Percentiles rank a stretch among this genome's conserved stretches.
Evolutionary conservation across 495 filamentous ascomycete genomes (phyloP).

Genomic region (Neurospora intermedia): DNA sequence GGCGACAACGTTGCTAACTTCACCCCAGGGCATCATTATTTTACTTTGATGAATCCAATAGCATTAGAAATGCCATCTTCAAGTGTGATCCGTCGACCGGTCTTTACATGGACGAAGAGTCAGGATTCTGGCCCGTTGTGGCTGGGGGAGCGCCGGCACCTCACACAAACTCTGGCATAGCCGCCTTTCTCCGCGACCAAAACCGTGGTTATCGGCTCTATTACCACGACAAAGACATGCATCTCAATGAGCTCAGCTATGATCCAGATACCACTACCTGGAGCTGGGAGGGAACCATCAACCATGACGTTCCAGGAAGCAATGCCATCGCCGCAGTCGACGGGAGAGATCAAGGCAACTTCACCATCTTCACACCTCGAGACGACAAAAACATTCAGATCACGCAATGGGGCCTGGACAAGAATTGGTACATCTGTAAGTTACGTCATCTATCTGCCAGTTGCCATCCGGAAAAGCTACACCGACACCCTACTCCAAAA

Average conservation of each 20-base stretch:
- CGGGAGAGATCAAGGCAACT: slow-evolving; percentile 17
- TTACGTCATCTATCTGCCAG: not conserved
- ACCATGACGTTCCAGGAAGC: slow-evolving; percentile 13
- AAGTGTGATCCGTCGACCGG: slow-evolving; percentile 26
- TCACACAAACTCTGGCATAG: slow-evolving; percentile 19
- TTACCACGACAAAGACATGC: slow-evolving; percentile 21
- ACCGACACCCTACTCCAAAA: not conserved
- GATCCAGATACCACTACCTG: slow-evolving; percentile 7
- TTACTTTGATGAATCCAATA: slow-evolving; percentile 14
- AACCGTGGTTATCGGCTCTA: slow-evolving; percentile 25
- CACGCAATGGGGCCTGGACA: slow-evolving; percentile 12
- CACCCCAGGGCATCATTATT: slow-evolving; percentile 21
- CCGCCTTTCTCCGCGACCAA: slow-evolving; percentile 18
- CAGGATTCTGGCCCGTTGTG: slow-evolving; percentile 16
- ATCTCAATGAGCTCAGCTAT: slow-evolving; percentile 22
- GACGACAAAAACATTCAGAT: slow-evolving; percentile 20
- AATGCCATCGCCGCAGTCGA: slow-evolving; percentile 18
- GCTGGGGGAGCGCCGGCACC: slow-evolving; percentile 9
- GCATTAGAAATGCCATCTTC: slow-evolving; percentile 18
- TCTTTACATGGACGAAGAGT: slow-evolving; percentile 2
- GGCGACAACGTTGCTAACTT: not conserved
- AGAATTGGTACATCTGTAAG: slow-evolving; percentile 20
- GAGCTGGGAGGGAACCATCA: slow-evolving; percentile 15
- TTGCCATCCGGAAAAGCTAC: not conserved
- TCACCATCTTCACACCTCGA: slow-evolving; percentile 19